A percentile compares a stretch with the other conserved stretches of the same genome.
phyloP scores from a whole-genome alignment of 2,329 filamentous ascomycete genomes.

The Elsinoe necatrix region DNA sequence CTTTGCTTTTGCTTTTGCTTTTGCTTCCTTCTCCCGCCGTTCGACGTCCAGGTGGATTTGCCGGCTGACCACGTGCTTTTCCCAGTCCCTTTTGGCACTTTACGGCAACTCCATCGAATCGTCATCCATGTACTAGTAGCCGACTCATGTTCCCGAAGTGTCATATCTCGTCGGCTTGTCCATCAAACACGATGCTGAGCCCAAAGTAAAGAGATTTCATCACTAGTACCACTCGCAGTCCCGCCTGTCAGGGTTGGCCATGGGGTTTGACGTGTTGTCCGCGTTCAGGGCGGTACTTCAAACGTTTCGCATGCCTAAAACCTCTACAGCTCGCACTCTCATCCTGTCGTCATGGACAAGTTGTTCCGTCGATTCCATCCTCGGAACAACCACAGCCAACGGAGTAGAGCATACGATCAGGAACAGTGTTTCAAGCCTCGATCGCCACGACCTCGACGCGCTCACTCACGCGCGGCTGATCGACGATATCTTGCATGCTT shows the following conservation, averaged over 20 bases:
- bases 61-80: not conserved
- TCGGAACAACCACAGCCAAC: not conserved
- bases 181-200: not conserved
- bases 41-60: not conserved
- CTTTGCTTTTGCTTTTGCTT: conserved; percentile 5
- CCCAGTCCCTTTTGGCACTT: not conserved
- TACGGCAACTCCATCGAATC: not conserved
- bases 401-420: not conserved
- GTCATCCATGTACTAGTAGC: not conserved
- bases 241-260: not conserved
- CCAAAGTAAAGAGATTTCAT: conserved; percentile 1
- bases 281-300: not conserved
- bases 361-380: not conserved
- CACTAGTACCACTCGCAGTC: not conserved
- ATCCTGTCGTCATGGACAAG: conserved; percentile 10
- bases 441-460: conserved; percentile 5
- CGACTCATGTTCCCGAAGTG: not conserved
- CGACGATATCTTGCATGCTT: conserved; percentile 3
- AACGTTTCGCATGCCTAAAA: not conserved
- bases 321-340: not conserved
- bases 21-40: conserved; percentile 5
- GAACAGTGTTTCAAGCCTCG: conserved; percentile 4
- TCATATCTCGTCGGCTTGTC: not conserved
- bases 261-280: not conserved
- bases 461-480: not conserved